Evolutionary conservation across 2,329 filamentous ascomycete genomes (phyloP), one percentile per base, ranked within the genome.

Genomic region (Neonectria ditissima): DNA sequence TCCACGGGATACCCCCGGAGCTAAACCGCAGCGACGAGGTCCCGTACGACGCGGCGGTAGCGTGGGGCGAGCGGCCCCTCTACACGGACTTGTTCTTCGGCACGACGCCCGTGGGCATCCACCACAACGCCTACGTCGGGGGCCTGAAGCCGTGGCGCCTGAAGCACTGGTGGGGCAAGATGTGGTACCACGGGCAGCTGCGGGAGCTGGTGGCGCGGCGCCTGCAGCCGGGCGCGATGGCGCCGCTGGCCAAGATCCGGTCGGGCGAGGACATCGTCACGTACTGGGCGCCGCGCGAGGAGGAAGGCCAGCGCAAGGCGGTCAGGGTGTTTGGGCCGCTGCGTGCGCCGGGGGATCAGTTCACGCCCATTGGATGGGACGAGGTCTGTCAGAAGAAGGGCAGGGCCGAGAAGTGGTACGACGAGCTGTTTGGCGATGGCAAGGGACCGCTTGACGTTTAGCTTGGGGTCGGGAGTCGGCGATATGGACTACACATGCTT

Each of bases 21-120:
- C 67, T 79, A 7, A 48, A 16, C 37, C n/a, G n/a, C n/a, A 44
- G 43, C n/a, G 47, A 32, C n/a, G 48, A 41, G 4, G 16, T 47
- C 37, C 8, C 54, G n/a, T n/a, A n/a, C 28, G 65, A 71, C 39
- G 45, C 52, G 11, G 53, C 70, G 5, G 50, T 72, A 6, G 43
- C 70, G n/a, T 80, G 78, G 78, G 74, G 70, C n/a, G 50, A 74
- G 0, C 47, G 74, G 2, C 72, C 77, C 2, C 74, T 80, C 1
- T 80, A 79, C 70, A 77, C 78, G 4, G 77, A 80, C 62, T 77
- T 80, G 54, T 78, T 73, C 70, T 78, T 78, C 18, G 78, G 78
- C 30, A 70, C 70, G 18, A 73, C 75, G 1, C 78, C 78, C 26
- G 73, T 79, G 14, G 78, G 75, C 9, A 78, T 80, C 50, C 77